Evolutionary conservation across 345 rosid species (phyloP).

Genomic region (Kandelia obovata): DNA sequence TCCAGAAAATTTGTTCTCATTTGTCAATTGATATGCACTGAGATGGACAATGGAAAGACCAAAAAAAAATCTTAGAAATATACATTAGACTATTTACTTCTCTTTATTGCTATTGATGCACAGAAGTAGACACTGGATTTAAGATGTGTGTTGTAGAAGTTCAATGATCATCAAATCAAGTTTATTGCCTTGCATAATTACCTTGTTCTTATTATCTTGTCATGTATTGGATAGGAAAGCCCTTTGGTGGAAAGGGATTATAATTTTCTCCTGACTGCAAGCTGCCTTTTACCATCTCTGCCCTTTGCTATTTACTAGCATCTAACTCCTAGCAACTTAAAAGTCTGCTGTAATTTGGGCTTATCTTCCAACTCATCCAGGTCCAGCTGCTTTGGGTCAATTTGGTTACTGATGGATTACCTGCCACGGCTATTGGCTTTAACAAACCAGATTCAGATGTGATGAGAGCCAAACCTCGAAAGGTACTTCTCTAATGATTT

Average conservation of each 20-base stretch:
- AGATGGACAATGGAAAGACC: not conserved
- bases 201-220: not conserved
- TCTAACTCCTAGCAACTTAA: constrained; percentile 6
- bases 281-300: no score
- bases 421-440: constrained; percentile 99
- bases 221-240: not conserved
- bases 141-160: not conserved
- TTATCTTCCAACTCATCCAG: constrained; percentile 37
- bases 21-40: not conserved
- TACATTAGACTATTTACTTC: not conserved
- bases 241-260: not conserved
- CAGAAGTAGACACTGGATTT: not conserved
- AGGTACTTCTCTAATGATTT: constrained; percentile 49
- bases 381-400: constrained; percentile 99
- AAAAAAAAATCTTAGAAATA: not conserved
- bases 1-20: constrained; percentile 10
- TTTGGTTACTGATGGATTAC: constrained; percentile 97
- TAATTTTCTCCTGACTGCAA: no score
- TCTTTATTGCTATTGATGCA: not conserved
- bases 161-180: not conserved
- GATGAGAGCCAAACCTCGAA: constrained; percentile 96
- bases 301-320: not conserved
- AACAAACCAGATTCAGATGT: constrained; percentile 97
- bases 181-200: constrained; percentile 7
- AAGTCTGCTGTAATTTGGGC: not conserved